phyloP scores from a whole-genome alignment of 441 rosid genomes.

The Theobroma grandiflorum region DNA sequence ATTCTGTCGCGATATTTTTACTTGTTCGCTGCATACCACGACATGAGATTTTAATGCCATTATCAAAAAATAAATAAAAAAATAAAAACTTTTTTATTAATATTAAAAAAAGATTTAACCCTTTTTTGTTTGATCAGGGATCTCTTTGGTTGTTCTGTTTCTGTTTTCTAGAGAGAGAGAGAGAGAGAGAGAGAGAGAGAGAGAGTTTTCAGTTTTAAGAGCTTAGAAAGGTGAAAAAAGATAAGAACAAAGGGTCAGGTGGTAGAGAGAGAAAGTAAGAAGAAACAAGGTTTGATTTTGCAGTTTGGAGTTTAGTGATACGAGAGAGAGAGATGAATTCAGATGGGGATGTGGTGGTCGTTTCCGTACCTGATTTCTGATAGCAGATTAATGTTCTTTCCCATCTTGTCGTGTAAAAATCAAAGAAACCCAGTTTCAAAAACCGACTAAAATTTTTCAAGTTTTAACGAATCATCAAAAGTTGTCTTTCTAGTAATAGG shows the following conservation, averaged over 20 bases:
- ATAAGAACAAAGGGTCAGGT: slow-evolving; percentile 25
- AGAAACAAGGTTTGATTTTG: background rate
- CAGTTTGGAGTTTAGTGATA: background rate
- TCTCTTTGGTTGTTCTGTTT: slow-evolving; percentile 39
- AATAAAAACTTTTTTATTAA: background rate
- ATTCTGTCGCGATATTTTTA: slow-evolving; percentile 20
- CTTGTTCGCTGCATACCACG: background rate
- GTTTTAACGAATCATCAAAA: too few relatives aligned
- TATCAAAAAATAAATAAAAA: background rate
- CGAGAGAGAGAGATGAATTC: background rate
- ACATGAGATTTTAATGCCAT: slow-evolving; percentile 26
- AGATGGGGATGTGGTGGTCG: slow-evolving; percentile 35
- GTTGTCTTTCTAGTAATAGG: background rate
- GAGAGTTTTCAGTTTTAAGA: slow-evolving; percentile 1
- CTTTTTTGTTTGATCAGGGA: slow-evolving; percentile 34
- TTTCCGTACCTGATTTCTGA: slow-evolving; percentile 53
- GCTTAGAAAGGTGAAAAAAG: background rate
- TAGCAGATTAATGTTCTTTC: slow-evolving; percentile 46
- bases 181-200: slow-evolving; percentile 28
- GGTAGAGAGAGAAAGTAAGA: background rate
- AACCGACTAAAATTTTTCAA: slow-evolving; percentile 23
- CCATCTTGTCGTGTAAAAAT: background rate
- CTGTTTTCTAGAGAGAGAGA: slow-evolving; percentile 21
- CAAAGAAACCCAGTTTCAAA: slow-evolving; percentile 21
- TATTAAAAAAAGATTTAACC: slow-evolving; percentile 29